A percentile compares a stretch with the other conserved stretches of the same genome.
These are phyloP conservation scores for Yamadazyma aaseri DNA, from an alignment of 1,139 yeast species.

Conservation along the genomic window DNA sequence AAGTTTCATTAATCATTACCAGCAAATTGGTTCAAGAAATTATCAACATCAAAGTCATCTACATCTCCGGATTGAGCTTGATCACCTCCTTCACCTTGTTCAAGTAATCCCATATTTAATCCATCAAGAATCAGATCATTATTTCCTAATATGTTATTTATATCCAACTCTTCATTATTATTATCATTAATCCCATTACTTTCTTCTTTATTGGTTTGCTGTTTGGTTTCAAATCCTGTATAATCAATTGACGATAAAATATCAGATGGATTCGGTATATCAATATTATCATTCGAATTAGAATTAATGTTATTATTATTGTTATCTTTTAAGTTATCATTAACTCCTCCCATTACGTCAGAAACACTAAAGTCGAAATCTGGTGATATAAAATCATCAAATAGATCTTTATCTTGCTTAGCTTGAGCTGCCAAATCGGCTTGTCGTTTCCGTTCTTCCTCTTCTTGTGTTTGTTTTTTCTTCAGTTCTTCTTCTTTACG, in stretches of 20 bases:
- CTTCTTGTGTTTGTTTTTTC: constrained; percentile 19
- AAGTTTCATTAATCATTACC: constrained; percentile 24
- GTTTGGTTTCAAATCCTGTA: constrained; percentile 8
- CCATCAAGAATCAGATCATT: constrained; percentile 47
- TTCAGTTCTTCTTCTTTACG: constrained; percentile 19
- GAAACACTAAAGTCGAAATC: constrained; percentile 33
- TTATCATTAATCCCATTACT: constrained; percentile 6
- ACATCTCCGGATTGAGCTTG: background rate
- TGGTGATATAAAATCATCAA: constrained; percentile 24
- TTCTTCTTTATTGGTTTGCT: constrained; percentile 11
- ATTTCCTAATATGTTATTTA: constrained; percentile 42
- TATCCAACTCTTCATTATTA: constrained; percentile 21
- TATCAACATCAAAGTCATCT: constrained; percentile 46
- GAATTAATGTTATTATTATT: constrained; percentile 6
- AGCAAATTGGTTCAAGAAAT: constrained; percentile 47
- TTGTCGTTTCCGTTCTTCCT: constrained; percentile 16
- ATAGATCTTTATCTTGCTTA: constrained; percentile 18
- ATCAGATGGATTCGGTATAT: constrained; percentile 36
- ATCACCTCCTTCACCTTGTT: constrained; percentile 25
- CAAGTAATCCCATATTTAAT: constrained; percentile 42
- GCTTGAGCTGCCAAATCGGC: constrained; percentile 18
- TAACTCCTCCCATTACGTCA: constrained; percentile 18
- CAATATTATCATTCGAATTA: constrained; percentile 12
- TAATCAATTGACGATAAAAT: constrained; percentile 38
- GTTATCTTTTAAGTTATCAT: constrained; percentile 9